These are phyloP conservation scores for Gossypium raimondii DNA, from an alignment of 345 rosid genomes.

Conservation along the genomic window DNA sequence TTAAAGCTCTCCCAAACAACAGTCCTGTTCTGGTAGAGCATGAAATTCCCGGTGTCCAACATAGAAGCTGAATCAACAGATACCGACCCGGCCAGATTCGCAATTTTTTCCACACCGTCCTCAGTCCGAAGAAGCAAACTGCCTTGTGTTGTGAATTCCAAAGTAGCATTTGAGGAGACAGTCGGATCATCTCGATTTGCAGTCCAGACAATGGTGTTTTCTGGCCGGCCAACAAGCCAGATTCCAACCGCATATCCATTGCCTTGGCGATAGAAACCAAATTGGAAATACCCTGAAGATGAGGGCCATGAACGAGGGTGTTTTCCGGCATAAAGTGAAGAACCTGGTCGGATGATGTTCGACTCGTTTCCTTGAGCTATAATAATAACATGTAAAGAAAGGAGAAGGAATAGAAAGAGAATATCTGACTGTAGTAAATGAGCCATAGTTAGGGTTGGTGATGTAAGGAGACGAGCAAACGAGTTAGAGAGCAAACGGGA, in stretches of 20 bases:
- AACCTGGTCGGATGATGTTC: no score
- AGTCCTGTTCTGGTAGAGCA: constrained; percentile 15
- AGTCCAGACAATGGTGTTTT: constrained; percentile 1
- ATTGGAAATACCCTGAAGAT: constrained; percentile 29
- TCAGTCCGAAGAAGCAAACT: not conserved
- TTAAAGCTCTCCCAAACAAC: constrained; percentile 35
- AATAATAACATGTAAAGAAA: not conserved
- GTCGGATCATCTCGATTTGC: not conserved
- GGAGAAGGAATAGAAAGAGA: not conserved
- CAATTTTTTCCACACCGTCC: not conserved
- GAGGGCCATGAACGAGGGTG: constrained; percentile 32
- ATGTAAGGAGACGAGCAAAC: no score
- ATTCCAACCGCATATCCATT: constrained; percentile 27
- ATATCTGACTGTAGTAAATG: not conserved
- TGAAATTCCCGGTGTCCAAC: constrained; percentile 33
- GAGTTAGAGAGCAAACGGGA: no score
- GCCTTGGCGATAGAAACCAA: constrained; percentile 31
- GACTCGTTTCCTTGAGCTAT: no score
- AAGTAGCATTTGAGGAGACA: not conserved
- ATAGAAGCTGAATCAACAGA: constrained; percentile 3
- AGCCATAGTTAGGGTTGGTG: not conserved
- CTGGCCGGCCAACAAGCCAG: constrained; percentile 19
- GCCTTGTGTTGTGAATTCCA: not conserved
- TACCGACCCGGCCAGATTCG: no score
- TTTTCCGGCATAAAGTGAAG: not conserved